Evolutionary conservation across 2,329 filamentous ascomycete genomes (phyloP).

Genomic region (Aspergillus oerlinghausenensis): DNA sequence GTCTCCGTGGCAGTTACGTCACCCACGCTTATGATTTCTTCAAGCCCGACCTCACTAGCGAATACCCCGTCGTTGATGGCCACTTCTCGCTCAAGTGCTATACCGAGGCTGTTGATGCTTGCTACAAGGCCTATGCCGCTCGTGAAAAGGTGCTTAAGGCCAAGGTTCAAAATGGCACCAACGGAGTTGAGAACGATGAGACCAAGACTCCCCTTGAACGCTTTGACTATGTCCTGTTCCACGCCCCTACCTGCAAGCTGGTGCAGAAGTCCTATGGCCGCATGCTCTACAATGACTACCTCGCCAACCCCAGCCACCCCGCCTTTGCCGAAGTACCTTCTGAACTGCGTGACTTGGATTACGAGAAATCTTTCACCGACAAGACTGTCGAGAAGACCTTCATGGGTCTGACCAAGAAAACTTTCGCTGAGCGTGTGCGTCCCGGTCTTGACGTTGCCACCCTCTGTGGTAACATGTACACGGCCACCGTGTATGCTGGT

Average conservation of each 20-base stretch:
- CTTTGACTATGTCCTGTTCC: slow-evolving; percentile 80
- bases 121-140: slow-evolving; percentile 75
- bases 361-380: slow-evolving; percentile 73
- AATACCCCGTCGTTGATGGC: slow-evolving; percentile 81
- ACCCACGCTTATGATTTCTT: slow-evolving; percentile 84
- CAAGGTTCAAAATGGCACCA: slow-evolving; percentile 43
- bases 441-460: slow-evolving; percentile 72
- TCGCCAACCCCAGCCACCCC: slow-evolving; percentile 62
- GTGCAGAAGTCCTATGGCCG: slow-evolving; percentile 81
- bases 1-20: slow-evolving; percentile 75
- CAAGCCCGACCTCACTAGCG: slow-evolving; percentile 82
- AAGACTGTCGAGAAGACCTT: slow-evolving; percentile 84
- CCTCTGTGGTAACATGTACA: slow-evolving; percentile 65
- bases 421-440: slow-evolving; percentile 71
- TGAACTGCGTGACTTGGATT: slow-evolving; percentile 73
- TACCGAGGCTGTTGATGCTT: slow-evolving; percentile 71
- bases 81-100: slow-evolving; percentile 82
- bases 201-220: slow-evolving; percentile 66
- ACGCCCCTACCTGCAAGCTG: slow-evolving; percentile 81
- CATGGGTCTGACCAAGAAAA: slow-evolving; percentile 78
- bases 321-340: slow-evolving; percentile 70
- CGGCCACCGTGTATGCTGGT: slow-evolving; percentile 55
- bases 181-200: slow-evolving; percentile 41
- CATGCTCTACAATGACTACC: slow-evolving; percentile 81
- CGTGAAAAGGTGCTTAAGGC: slow-evolving; percentile 61